phyloP scores from a whole-genome alignment of 1,284 basidiomycete species.

The Cutaneotrichosporon mucoides region DNA sequence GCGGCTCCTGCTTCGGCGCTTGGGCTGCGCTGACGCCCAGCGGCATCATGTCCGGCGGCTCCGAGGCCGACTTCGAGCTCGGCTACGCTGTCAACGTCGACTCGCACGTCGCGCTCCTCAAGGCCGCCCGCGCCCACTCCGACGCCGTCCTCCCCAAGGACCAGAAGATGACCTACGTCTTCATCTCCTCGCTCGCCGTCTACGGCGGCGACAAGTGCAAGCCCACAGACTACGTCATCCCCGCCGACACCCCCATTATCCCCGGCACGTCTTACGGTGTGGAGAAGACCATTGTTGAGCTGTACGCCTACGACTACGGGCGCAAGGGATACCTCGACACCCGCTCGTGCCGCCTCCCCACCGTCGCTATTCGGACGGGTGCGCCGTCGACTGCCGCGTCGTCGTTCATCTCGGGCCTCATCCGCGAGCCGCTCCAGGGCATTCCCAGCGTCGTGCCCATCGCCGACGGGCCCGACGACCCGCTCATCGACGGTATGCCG shows the following conservation, averaged over 20 bases:
- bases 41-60: conserved; percentile 65
- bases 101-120: conserved; percentile 57
- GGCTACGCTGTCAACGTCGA: conserved; percentile 61
- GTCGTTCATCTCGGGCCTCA: conserved; percentile 61
- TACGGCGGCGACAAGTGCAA: conserved; percentile 60
- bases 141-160: conserved; percentile 23
- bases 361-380: conserved; percentile 59
- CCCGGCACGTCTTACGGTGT: conserved; percentile 62
- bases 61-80: conserved; percentile 62
- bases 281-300: conserved; percentile 59
- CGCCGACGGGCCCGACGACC: conserved; percentile 37
- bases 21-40: conserved; percentile 19
- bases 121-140: conserved; percentile 52
- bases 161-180: conserved; percentile 56
- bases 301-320: conserved; percentile 62
- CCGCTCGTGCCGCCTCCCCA: conserved; percentile 60
- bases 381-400: conserved; percentile 59
- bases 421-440: conserved; percentile 62
- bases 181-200: conserved; percentile 62
- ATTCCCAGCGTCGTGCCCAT: conserved; percentile 56
- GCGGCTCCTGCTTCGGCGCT: too few species aligned
- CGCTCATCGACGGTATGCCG: conserved; percentile 51
- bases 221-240: conserved; percentile 41
- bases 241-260: conserved; percentile 55
- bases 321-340: conserved; percentile 61